Evolutionary conservation across 176 grass and related monocot genomes (phyloP).

Genomic region (bread wheat (Triticum aestivum)): IWGSC_CS_RefSeq_v2.1 NC_057797.1:198691538-198692037

Average conservation of each 20-base stretch:
- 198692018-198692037: not conserved
- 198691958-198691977: not conserved
- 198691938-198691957: no score
- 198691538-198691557: conserved; percentile 80
- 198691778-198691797: conserved; percentile 3
- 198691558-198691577: conserved; percentile 69
- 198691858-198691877: conserved; percentile 20
- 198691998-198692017: not conserved
- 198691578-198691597: conserved; percentile 70
- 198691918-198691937: not conserved
- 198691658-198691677: conserved; percentile 37
- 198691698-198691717: conserved; percentile 30
- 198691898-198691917: not conserved
- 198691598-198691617: conserved; percentile 55
- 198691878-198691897: conserved; percentile 4
- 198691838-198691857: not conserved
- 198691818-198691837: conserved; percentile 24
- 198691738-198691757: conserved; percentile 29
- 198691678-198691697: conserved; percentile 48
- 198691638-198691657: conserved; percentile 56
- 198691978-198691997: not conserved
- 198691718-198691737: conserved; percentile 25
- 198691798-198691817: conserved; percentile 24
- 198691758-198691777: not conserved
- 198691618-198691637: conserved; percentile 77